Percentiles rank a stretch among this genome's conserved stretches.
These are phyloP conservation scores for Mentha longifolia DNA, from an alignment of 257 asterid species.

Conservation along the genomic window DNA sequence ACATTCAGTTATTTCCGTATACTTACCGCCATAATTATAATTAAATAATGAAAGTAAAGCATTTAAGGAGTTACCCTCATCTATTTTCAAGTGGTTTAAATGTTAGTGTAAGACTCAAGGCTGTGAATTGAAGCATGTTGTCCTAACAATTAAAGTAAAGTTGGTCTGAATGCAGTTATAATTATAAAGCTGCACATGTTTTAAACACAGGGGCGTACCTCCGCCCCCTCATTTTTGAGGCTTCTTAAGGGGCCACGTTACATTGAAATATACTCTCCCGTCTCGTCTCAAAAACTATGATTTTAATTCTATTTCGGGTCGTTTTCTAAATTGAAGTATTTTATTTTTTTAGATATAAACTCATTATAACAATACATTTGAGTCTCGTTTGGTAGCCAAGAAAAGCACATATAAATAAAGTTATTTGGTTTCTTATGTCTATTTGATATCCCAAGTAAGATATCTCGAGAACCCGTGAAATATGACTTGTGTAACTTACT, in stretches of 20 bases:
- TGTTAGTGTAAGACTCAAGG: constrained; percentile 10
- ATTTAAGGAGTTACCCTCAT: neutral
- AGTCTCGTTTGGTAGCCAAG: no score
- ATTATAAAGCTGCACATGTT: constrained; percentile 16
- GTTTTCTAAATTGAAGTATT: no score
- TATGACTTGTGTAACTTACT: no score
- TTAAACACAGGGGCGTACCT: neutral
- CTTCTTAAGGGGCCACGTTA: constrained; percentile 33
- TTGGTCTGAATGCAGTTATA: constrained; percentile 20
- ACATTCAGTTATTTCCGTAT: constrained; percentile 16
- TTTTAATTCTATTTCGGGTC: no score
- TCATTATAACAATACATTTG: no score
- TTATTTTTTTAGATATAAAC: no score
- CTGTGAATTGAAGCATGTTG: constrained; percentile 10
- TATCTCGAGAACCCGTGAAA: no score
- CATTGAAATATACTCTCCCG: neutral
- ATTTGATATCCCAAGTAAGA: no score
- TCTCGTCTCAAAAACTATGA: no score
- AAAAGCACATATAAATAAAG: no score
- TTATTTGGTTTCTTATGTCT: no score
- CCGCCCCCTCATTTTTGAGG: constrained; percentile 2
- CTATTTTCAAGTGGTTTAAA: constrained; percentile 14
- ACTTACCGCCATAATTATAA: constrained; percentile 29
- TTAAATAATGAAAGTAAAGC: constrained; percentile 25
- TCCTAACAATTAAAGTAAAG: constrained; percentile 18